Percentiles rank a stretch among this genome's conserved stretches.
Conservation (phyloP, 768 basidiomycete genomes). For the Calocybe cyanea region DNA sequence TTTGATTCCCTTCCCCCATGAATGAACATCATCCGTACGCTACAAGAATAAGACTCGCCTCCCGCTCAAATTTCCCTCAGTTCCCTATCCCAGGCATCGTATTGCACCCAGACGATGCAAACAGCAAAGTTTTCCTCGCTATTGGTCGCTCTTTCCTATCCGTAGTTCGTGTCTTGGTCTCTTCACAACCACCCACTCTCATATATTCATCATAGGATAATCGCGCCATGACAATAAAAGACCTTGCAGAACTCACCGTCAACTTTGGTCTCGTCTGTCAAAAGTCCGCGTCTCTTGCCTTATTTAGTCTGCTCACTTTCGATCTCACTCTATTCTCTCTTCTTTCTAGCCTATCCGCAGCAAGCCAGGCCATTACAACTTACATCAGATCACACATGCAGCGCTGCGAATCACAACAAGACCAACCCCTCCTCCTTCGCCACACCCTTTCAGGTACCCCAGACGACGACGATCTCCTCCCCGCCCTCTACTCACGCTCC, state of each 20-base stretch:
- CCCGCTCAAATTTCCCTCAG: constrained; percentile 25
- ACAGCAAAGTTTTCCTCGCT: constrained; percentile 68
- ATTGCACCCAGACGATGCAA: constrained; percentile 72
- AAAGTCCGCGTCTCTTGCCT: constrained; percentile 54
- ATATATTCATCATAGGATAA: constrained; percentile 50
- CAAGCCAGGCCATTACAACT: constrained; percentile 80
- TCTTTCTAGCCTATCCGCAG: constrained; percentile 60
- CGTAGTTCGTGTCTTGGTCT: constrained; percentile 45
- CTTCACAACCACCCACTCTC: constrained; percentile 17
- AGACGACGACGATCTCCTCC: constrained; percentile 69
- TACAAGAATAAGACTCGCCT: constrained; percentile 19
- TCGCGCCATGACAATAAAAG: constrained; percentile 83
- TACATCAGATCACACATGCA: constrained; percentile 72
- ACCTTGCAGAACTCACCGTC: constrained; percentile 70
- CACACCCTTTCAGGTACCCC: constrained; percentile 70
- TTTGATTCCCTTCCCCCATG: constrained; percentile 27
- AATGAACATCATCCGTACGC: constrained; percentile 24
- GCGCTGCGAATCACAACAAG: constrained; percentile 67
- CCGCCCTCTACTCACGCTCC: constrained; percentile 64
- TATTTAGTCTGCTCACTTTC: background rate
- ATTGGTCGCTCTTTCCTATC: constrained; percentile 71
- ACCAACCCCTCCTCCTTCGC: constrained; percentile 69
- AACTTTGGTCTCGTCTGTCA: constrained; percentile 66
- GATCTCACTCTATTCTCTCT: constrained; percentile 3
- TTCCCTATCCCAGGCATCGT: constrained; percentile 65